Base-by-base conservation (phyloP, 2,329 filamentous ascomycete genomes). In the Aspergillus cejpii region DNA sequence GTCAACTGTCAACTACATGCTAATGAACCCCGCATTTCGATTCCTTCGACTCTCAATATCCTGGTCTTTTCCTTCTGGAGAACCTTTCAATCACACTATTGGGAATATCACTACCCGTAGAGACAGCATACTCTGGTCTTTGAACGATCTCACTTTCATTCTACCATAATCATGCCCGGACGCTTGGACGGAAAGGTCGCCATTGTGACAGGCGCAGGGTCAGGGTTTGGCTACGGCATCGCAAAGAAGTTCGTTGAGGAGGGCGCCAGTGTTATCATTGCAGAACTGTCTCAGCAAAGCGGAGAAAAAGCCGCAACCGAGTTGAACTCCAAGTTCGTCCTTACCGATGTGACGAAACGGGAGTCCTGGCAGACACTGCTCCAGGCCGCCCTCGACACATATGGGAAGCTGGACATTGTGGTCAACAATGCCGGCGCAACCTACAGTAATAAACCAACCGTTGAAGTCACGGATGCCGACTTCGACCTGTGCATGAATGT, bases 401-500 rank as follows among this genome's bases (percentile, higher is more conserved):
- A 53, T 36, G 58, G 60, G 3, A 49, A 52, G 6, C 55, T 74
- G 12, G 66, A 73, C 52, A 64, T 70, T 24, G 55, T 74, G 12
- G 57, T 73, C 47, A 73, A 73, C 49, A 73, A 73, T 53, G 69
- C 70, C 1, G 72, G 71, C 6, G 60, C 57, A 6, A 58, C 56
- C 5, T 65, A 63, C 49, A 44, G 38, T 41, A 66, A 66, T 47
- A 65, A 66, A 52, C 61, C 67, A 3, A 67, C 67, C 1, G 45
- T 51, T 3, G 59, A 63, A 21, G 66, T 69, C 14, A 69, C 67
- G 1, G 60, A 69, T 23, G 58, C 55, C 4, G 68, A 71, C 37
- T 70, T 66, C 43, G 64, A 69, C 39, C 54, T 55, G 24, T 63
- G 66, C 42, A 63, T 70, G 47, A 56, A 62, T 26, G 66, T 71